Evolutionary conservation across 2,329 filamentous ascomycete species (phyloP).

Genomic region (Xylariaceae sp.): DNA sequence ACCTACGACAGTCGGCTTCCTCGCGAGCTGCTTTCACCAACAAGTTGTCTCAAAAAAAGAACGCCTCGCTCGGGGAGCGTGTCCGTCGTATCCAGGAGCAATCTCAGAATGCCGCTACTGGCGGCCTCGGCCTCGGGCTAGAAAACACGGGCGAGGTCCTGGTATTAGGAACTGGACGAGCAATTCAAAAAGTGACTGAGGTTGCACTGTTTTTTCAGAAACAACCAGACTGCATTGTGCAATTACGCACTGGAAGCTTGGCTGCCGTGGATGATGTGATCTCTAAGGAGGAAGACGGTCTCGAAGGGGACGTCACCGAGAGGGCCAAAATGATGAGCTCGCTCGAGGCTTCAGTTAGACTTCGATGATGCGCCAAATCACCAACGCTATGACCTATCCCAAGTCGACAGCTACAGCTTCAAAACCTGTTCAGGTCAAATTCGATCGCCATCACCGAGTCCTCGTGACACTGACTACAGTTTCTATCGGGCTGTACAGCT

Average conservation of each 20-base stretch:
- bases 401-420: neutral
- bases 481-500: neutral
- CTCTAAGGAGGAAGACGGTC: slow-evolving; percentile 31
- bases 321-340: slow-evolving; percentile 58
- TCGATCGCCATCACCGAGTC: neutral
- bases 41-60: slow-evolving; percentile 53
- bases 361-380: slow-evolving; percentile 46
- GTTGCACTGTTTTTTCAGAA: slow-evolving; percentile 71
- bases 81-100: slow-evolving; percentile 50
- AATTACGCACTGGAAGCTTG: slow-evolving; percentile 67
- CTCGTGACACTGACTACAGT: neutral
- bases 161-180: slow-evolving; percentile 70
- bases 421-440: neutral
- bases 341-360: slow-evolving; percentile 56
- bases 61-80: slow-evolving; percentile 54
- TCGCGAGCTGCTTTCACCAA: slow-evolving; percentile 39
- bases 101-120: slow-evolving; percentile 33
- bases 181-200: slow-evolving; percentile 67
- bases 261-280: slow-evolving; percentile 73
- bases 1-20: slow-evolving; percentile 48
- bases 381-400: neutral
- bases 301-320: slow-evolving; percentile 44
- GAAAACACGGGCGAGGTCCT: slow-evolving; percentile 57
- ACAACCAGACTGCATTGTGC: slow-evolving; percentile 64
- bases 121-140: slow-evolving; percentile 42